Evolutionary conservation across 2,329 filamentous ascomycete genomes (phyloP).

Genomic region (Lecanicillium sp.): DNA sequence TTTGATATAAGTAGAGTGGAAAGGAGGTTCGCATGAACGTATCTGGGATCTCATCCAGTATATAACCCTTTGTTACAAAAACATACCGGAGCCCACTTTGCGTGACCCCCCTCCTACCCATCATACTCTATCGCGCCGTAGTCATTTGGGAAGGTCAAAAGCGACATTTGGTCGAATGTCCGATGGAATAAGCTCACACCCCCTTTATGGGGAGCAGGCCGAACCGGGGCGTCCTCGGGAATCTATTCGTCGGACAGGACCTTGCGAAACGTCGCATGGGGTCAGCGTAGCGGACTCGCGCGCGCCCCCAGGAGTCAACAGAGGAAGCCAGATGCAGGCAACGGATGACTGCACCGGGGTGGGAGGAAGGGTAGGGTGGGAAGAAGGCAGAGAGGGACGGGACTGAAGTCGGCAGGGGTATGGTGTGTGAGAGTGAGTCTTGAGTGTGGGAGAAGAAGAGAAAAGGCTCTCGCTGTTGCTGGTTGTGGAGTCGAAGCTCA

Average conservation of each 20-base stretch:
- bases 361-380: background rate
- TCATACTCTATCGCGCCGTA: background rate
- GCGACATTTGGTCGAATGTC: background rate
- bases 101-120: slow-evolving; percentile 7
- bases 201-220: background rate
- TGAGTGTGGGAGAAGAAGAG: background rate
- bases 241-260: slow-evolving; percentile 6
- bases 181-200: slow-evolving; percentile 5
- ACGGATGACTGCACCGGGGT: slow-evolving; percentile 4
- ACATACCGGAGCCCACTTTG: slow-evolving; percentile 4
- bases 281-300: background rate
- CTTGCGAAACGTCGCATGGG: slow-evolving; percentile 12
- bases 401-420: too few species aligned
- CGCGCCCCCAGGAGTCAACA: too few species aligned
- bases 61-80: background rate
- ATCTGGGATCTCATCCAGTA: too few species aligned
- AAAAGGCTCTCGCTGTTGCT: too few species aligned
- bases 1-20: slow-evolving; percentile 2
- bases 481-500: too few species aligned
- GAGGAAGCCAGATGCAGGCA: background rate
- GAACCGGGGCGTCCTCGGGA: background rate
- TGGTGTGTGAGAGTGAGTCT: too few species aligned
- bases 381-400: background rate
- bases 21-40: too few species aligned
- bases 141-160: slow-evolving; percentile 14